phyloP scores from a whole-genome alignment of 495 filamentous ascomycete genomes.

The Antarctomyces pellizariae region DNA sequence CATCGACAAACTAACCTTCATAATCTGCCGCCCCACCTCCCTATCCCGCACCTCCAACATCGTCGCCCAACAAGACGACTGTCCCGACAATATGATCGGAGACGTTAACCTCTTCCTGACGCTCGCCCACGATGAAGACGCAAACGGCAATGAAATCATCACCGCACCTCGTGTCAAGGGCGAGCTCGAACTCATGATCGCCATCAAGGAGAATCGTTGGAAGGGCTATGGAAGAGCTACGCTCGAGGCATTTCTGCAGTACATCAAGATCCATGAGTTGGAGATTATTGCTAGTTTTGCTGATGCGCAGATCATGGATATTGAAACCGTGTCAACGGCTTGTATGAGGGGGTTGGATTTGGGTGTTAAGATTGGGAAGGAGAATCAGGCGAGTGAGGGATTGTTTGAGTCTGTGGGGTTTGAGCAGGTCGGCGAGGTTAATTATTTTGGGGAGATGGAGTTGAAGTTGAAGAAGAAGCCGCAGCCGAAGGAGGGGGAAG shows the following conservation, averaged over 20 bases:
- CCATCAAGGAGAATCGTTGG: constrained; percentile 28
- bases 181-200: constrained; percentile 83
- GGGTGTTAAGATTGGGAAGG: constrained; percentile 34
- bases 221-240: constrained; percentile 41
- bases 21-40: constrained; percentile 26
- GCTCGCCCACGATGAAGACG: constrained; percentile 20
- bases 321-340: not conserved
- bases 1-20: constrained; percentile 53
- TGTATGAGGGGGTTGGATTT: constrained; percentile 12
- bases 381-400: constrained; percentile 28
- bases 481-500: constrained; percentile 9
- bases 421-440: constrained; percentile 22
- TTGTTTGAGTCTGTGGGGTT: constrained; percentile 39
- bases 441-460: constrained; percentile 41
- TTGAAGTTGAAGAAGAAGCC: constrained; percentile 14
- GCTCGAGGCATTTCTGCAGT: constrained; percentile 43
- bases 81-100: constrained; percentile 40
- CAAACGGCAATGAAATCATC: constrained; percentile 10
- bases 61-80: constrained; percentile 22
- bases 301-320: not conserved
- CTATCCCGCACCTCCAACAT: constrained; percentile 4
- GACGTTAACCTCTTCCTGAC: constrained; percentile 74
- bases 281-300: constrained; percentile 37
- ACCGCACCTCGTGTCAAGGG: constrained; percentile 4
- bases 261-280: constrained; percentile 24